These are phyloP conservation scores for Chlamydomonas applanata DNA, from an alignment of 139 green algal species.

Conservation along the genomic window DNA sequence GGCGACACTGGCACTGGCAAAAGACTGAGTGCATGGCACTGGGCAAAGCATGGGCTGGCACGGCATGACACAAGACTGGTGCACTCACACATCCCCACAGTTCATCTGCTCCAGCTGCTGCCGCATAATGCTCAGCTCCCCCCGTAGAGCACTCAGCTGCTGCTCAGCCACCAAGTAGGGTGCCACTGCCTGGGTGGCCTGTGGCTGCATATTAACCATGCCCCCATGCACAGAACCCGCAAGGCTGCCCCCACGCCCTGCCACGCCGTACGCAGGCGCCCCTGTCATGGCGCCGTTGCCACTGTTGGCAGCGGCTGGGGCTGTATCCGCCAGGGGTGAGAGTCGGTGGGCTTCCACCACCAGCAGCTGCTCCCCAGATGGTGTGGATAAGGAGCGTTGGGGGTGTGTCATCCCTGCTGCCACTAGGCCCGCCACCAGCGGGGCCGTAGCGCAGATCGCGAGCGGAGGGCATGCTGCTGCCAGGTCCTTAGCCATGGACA, in stretches of 20 bases:
- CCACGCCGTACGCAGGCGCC: background rate
- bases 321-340: too few relatives aligned
- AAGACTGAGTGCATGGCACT: too few relatives aligned
- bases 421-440: background rate
- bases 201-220: background rate
- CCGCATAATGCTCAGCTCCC: slow-evolving; percentile 26
- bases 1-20: too few relatives aligned
- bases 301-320: background rate
- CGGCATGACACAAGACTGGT: too few relatives aligned
- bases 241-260: background rate
- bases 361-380: background rate
- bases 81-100: background rate
- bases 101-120: slow-evolving; percentile 24
- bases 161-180: slow-evolving; percentile 8
- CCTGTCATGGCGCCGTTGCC: background rate
- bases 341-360: slow-evolving; percentile 1
- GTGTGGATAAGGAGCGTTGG: background rate
- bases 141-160: slow-evolving; percentile 20
- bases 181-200: background rate
- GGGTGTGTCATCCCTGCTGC: slow-evolving; percentile 6
- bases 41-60: too few relatives aligned
- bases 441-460: background rate
- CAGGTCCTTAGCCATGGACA: background rate
- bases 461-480: background rate
- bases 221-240: background rate